Conservation (phyloP, 2,329 filamentous ascomycete species). For the Piedraia hortae region DNA sequence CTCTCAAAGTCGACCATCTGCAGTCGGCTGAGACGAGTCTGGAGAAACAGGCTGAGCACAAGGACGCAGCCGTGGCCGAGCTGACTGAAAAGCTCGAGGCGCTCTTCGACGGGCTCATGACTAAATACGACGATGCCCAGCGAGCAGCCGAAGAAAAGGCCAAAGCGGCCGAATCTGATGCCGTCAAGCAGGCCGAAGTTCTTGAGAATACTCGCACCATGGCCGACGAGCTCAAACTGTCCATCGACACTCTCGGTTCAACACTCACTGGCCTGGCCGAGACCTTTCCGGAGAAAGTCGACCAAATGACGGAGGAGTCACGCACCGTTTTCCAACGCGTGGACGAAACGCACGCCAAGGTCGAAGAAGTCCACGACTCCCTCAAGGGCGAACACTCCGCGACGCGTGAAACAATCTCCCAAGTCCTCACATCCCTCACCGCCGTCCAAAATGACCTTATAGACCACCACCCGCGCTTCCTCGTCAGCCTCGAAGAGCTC, state of each 20-base stretch:
- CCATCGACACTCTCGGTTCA: constrained; percentile 61
- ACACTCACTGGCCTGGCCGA: constrained; percentile 20
- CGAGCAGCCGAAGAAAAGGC: constrained; percentile 44
- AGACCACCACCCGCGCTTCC: constrained; percentile 68
- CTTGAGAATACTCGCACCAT: constrained; percentile 49
- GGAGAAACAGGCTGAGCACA: constrained; percentile 32
- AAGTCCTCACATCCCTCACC: constrained; percentile 44
- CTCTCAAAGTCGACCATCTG: constrained; percentile 52
- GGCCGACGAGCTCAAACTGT: constrained; percentile 61
- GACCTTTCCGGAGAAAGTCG: constrained; percentile 32
- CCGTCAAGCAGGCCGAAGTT: constrained; percentile 43
- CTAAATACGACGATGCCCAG: constrained; percentile 73
- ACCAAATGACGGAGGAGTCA: constrained; percentile 68
- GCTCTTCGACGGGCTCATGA: constrained; percentile 53
- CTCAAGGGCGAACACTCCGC: constrained; percentile 54
- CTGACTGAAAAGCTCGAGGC: constrained; percentile 37
- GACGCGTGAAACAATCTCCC: constrained; percentile 55
- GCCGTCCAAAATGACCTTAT: constrained; percentile 50
- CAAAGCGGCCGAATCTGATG: constrained; percentile 44
- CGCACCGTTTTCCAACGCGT: constrained; percentile 65
- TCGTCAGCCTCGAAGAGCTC: constrained; percentile 68
- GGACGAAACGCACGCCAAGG: constrained; percentile 46
- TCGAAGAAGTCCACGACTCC: constrained; percentile 48
- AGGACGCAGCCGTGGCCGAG: constrained; percentile 25
- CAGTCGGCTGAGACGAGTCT: constrained; percentile 26